These are phyloP conservation scores for Eremochloa ophiuroides DNA, from an alignment of 176 grass and related monocot species.

Conservation along the genomic window DNA sequence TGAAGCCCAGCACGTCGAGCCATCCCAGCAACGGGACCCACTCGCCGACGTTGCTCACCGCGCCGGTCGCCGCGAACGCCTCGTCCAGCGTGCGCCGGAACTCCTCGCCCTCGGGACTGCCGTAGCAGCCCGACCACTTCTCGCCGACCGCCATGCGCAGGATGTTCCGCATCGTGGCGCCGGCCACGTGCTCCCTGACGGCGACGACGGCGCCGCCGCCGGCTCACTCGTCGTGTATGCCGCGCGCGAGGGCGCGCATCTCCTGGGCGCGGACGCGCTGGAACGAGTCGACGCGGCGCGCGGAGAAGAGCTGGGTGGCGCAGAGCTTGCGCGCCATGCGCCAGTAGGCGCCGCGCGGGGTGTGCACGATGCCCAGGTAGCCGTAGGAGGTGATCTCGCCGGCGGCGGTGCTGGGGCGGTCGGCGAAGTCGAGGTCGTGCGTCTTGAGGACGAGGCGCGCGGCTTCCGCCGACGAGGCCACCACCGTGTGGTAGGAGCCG, in stretches of 20 bases:
- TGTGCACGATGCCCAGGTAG: constrained; percentile 46
- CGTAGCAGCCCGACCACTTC: constrained; percentile 38
- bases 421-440: constrained; percentile 47
- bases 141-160: constrained; percentile 50
- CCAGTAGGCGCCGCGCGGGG: constrained; percentile 57
- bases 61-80: constrained; percentile 47
- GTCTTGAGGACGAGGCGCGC: constrained; percentile 61
- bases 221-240: neutral
- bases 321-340: constrained; percentile 52
- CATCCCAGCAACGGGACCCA: constrained; percentile 47
- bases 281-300: constrained; percentile 45
- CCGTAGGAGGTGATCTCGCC: constrained; percentile 41
- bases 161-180: constrained; percentile 41
- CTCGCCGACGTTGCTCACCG: constrained; percentile 51
- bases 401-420: constrained; percentile 43
- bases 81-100: constrained; percentile 57
- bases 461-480: constrained; percentile 43
- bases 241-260: constrained; percentile 19
- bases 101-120: constrained; percentile 31
- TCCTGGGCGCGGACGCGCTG: constrained; percentile 42
- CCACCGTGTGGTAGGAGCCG: constrained; percentile 49
- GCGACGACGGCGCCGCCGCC: neutral
- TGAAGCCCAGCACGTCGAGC: constrained; percentile 45
- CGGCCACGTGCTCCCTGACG: constrained; percentile 36
- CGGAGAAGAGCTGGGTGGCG: constrained; percentile 59